Evolutionary conservation across 139 green algal species (phyloP), one percentile per base, ranked within the genome.

Genomic region (Chlamydomonas sp.): DNA sequence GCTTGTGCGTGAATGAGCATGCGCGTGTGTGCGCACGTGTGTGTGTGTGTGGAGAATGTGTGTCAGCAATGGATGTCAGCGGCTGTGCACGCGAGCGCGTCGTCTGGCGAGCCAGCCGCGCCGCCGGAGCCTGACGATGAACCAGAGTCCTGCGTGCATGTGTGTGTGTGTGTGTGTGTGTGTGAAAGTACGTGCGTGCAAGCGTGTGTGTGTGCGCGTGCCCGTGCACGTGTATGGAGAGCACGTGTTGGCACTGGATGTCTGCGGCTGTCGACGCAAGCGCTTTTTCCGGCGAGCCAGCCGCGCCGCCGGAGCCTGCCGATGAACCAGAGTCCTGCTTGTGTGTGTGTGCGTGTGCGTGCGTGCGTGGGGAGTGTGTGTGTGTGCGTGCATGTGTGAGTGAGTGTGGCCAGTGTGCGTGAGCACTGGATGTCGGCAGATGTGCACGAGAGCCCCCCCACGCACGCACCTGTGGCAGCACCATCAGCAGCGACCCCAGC

Each of bases 41-140:
- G 86, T 91, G 79, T 93, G 91, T 84, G 90, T 93, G 62, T 65
- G 82, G 57, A 91, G 73, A 48, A 83, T 69, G 71, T 91, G 89
- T 4, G 72, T 70, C 24, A 86, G 37, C 68, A 67, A 16, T 87
- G 48, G 73, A 84, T 79, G 8, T 87, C 83, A 33, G 59, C 58
- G 8, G 76, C 70, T 29, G 80, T 83, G 35, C 39, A 48, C 37
- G 83, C 66, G 59, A 91, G 64, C n/a, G 48, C 76, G 26, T 69
- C 69, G 58, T 74, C 69, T 16, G 58, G 70, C 1, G 24, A 50
- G 29, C 1, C 28, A 37, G 54, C 6, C 13, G 20, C 20, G 22
- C 54, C 54, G 29, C 13, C 54, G 20, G 22, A 29, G 43, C 28
- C 6, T 8, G 59, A 16, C 38, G 22, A 43, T 36, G 35, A 5